These are phyloP conservation scores for Linum usitatissimum DNA, from an alignment of 345 rosid species.

Conservation along the genomic window DNA sequence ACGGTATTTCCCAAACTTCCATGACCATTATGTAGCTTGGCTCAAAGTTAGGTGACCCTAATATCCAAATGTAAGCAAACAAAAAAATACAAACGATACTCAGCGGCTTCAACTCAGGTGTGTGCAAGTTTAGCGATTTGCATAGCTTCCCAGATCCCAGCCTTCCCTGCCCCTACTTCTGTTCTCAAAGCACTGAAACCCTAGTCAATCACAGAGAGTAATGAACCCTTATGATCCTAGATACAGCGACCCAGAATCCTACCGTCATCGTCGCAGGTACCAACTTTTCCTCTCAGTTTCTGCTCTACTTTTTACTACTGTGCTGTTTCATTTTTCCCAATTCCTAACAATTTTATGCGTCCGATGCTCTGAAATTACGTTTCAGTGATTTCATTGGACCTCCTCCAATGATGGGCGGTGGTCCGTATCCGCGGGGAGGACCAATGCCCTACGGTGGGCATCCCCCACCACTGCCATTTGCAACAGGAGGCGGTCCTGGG, in stretches of 20 bases:
- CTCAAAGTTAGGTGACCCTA: too few relatives aligned
- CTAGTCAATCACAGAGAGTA: neutral
- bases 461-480: conserved; percentile 27
- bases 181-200: neutral
- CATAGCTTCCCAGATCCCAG: neutral
- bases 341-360: neutral
- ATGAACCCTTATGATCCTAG: conserved; percentile 65
- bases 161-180: neutral
- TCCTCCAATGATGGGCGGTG: conserved; percentile 18
- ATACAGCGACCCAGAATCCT: conserved; percentile 65
- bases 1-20: too few relatives aligned
- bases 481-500: conserved; percentile 24
- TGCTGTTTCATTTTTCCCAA: neutral
- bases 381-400: conserved; percentile 43
- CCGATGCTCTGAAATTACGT: neutral
- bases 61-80: too few relatives aligned
- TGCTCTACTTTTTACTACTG: neutral
- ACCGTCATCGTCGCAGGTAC: conserved; percentile 78
- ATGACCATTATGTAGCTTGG: too few relatives aligned
- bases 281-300: neutral
- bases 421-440: conserved; percentile 27
- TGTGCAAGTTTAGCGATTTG: too few relatives aligned
- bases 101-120: too few relatives aligned
- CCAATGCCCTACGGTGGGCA: conserved; percentile 32
- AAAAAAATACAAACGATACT: too few relatives aligned